These are phyloP conservation scores for Sphagnum tenellum DNA, from an alignment of 225 moss, liverwort and hornwort genomes.

Conservation along the genomic window DNA sequence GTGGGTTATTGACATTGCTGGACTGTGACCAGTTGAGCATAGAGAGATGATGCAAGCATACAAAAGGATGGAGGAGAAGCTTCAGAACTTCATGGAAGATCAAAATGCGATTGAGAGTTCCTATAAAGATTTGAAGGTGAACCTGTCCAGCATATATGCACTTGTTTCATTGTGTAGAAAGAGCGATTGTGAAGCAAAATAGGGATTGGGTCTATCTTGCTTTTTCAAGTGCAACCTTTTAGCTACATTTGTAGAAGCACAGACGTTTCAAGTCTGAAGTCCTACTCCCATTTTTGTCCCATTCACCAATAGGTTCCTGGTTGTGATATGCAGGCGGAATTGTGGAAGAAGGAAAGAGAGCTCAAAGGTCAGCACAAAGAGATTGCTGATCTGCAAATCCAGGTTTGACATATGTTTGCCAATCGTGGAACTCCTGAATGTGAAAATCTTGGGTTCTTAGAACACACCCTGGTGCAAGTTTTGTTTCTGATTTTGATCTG, in stretches of 20 bases:
- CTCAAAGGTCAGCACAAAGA: constrained; percentile 77
- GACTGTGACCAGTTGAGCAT: constrained; percentile 48
- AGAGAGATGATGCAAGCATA: constrained; percentile 77
- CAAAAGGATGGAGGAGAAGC: constrained; percentile 78
- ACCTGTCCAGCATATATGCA: neutral
- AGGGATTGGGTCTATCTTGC: no score
- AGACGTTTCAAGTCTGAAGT: no score
- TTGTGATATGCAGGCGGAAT: constrained; percentile 48
- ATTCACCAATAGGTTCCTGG: neutral
- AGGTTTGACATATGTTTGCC: constrained; percentile 23
- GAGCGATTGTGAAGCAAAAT: no score
- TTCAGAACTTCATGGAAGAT: constrained; percentile 71
- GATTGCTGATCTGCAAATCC: constrained; percentile 83
- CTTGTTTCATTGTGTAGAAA: no score
- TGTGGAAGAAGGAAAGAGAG: constrained; percentile 90
- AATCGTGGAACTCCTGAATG: no score
- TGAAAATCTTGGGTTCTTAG: no score
- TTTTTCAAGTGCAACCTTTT: no score
- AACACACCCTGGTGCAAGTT: no score
- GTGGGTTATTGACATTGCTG: neutral
- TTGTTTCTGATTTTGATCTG: no score
- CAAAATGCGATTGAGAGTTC: constrained; percentile 58
- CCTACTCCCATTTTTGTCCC: no score
- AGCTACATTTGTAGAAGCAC: no score
- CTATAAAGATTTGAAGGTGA: constrained; percentile 86